Evolutionary conservation across 1,284 basidiomycete species (phyloP), one percentile per base, ranked within the genome.

Genomic region (Fomitopsis schrenkii): DNA sequence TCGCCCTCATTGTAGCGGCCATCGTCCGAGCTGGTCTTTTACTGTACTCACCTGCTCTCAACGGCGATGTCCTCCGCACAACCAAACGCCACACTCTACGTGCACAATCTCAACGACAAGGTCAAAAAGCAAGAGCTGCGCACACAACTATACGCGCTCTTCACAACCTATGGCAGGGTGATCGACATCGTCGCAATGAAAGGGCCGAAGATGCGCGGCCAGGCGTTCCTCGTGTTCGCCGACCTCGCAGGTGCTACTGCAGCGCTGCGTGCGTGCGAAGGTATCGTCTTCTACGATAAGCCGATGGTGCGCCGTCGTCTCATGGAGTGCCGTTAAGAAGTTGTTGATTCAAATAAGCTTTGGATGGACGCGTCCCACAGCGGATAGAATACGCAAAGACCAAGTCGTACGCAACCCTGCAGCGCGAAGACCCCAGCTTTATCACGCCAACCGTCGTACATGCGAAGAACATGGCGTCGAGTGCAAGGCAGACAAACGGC

Each of bases 141-240:
- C 54, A 76, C 80, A 4, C 92, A 96, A 76, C 84, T 99, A 1
- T 94, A 91, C 73, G 86, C 90, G 30, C 86, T 99, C 58, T 99
- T 99, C 80, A 90, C 89, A 14, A 91, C 94, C 28, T 95, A 98
- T 77, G 97, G 97, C 69, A 90, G 89, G 72, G 82, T 99, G 53
- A 85, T 98, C 76, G 97, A 99, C 75, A 86, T 99, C 57, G 86
- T 98, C 57, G 95, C 97, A n/a, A 89, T 92, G 48, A 95, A 98
- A 73, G 86, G 81, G 66, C 77, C 84, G 59, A 91, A 89, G 71
- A 95, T 95, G 88, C 86, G 93, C 64, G 97, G 97, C 2, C 96
- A 98, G 77, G 97, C 97, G 1, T 99, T 98, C 75, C 85, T 99
- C 69, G 95, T 97, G 64, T 99, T 98, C 76, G 85, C 87, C 64